A percentile compares a stretch with the other conserved stretches of the same genome.
These are phyloP conservation scores for Lodderomyces margitis DNA, from an alignment of 1,139 yeast genomes.

Conservation along the genomic window DNA sequence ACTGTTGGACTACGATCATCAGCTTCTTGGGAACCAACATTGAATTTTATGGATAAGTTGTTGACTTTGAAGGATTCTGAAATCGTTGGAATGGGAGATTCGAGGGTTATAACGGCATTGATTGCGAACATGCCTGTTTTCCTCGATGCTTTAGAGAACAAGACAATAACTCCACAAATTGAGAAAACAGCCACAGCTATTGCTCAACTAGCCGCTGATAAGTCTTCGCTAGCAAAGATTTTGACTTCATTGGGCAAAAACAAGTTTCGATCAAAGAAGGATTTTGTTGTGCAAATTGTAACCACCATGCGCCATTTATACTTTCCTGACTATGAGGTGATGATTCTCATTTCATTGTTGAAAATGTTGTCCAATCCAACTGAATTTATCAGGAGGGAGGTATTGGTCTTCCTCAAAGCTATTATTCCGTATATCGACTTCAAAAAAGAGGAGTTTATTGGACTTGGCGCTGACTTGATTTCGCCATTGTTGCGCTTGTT, in stretches of 20 bases:
- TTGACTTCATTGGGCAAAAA: constrained; percentile 73
- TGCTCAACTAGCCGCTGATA: constrained; percentile 58
- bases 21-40: constrained; percentile 74
- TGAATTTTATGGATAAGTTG: constrained; percentile 70
- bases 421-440: constrained; percentile 78
- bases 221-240: constrained; percentile 67
- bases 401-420: constrained; percentile 70
- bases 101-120: constrained; percentile 68
- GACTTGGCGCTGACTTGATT: constrained; percentile 92
- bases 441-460: constrained; percentile 74
- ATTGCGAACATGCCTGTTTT: constrained; percentile 82
- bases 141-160: constrained; percentile 69
- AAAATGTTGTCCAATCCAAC: constrained; percentile 77
- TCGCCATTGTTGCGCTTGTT: constrained; percentile 83
- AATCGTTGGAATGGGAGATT: constrained; percentile 70
- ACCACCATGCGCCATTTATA: constrained; percentile 64
- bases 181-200: constrained; percentile 59
- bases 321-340: constrained; percentile 76
- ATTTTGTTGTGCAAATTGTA: constrained; percentile 79
- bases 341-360: constrained; percentile 67
- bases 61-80: constrained; percentile 69
- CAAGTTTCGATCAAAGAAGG: constrained; percentile 83
- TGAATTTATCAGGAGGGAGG: constrained; percentile 77
- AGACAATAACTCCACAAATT: constrained; percentile 50
- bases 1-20: constrained; percentile 82